phyloP scores from a whole-genome alignment of 75 land plant species.

The Adiantum capillusveneris region DNA sequence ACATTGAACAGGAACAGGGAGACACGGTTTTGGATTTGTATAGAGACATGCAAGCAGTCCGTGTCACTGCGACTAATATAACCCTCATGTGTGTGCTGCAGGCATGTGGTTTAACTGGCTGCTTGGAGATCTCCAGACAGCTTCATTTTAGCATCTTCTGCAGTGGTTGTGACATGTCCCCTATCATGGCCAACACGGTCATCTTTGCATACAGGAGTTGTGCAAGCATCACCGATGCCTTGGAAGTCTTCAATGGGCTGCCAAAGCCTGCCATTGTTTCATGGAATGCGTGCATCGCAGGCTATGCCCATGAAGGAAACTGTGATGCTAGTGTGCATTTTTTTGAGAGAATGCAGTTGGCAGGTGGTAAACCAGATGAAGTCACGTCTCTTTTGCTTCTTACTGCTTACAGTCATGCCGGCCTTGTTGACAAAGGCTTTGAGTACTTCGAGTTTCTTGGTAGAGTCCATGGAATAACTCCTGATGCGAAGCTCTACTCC shows the following conservation, averaged over 20 bases:
- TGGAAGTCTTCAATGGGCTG: conserved; percentile 3
- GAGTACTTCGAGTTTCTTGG: neutral
- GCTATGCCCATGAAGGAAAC: conserved; percentile 6
- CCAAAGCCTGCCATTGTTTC: conserved; percentile 3
- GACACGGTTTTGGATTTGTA: conserved; percentile 25
- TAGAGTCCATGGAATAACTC: conserved; percentile 8
- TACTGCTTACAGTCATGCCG: conserved; percentile 28
- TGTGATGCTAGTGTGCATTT: neutral
- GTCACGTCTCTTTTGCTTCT: conserved; percentile 23
- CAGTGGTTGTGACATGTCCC: neutral
- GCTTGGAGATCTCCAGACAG: conserved; percentile 2
- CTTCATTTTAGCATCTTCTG: conserved; percentile 6
- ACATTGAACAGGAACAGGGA: conserved; percentile 36
- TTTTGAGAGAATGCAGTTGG: conserved; percentile 7
- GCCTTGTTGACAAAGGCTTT: conserved; percentile 20
- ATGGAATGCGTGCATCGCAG: conserved; percentile 15
- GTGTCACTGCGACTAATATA: conserved; percentile 14
- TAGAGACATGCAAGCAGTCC: conserved; percentile 26
- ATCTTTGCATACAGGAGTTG: conserved; percentile 1
- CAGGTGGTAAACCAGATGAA: conserved; percentile 8
- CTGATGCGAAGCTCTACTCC: conserved; percentile 47
- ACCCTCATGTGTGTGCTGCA: conserved; percentile 8
- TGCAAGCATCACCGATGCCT: neutral
- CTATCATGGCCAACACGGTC: neutral
- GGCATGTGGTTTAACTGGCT: conserved; percentile 5